Evolutionary conservation across 2,329 filamentous ascomycete genomes (phyloP), one percentile per base, ranked within the genome.

Genomic region (Claviceps citrina): DNA sequence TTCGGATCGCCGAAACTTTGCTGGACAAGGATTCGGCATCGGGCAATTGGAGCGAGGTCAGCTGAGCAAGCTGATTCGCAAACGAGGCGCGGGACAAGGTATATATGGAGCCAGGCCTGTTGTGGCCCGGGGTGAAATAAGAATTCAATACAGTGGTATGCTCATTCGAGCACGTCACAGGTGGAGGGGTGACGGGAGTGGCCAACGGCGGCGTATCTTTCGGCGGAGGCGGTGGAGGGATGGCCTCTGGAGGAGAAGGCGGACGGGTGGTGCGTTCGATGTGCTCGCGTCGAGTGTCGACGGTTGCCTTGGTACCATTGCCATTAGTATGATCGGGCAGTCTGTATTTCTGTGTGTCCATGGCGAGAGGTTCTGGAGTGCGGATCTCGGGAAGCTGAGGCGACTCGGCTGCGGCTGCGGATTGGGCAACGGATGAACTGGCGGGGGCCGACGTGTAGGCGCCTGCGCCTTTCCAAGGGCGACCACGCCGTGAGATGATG

Each of bases 1-100:
- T 91, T 8, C 85, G 77, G 36, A 96, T 91, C 13, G 84, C 79
- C 7, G 79, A 76, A 36, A 98, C 86, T 53, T 81, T 84, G 46
- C 78, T 81, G 22, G 85, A 84, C 18, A 98, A 69, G 0, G 84
- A 80, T 32, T 80, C 78, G 39, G 89, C 84, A 57, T 93, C 81
- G 1, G 91, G 91, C 2, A 96, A 71, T 51, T 85, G 81, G 43
- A 96, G 78, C 15, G 86, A 86, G 0, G 87, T 96, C 47, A 98
- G 69, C 57, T 95, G 86, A 36, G 84, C 84, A 39, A 96, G 75
- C 59, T 96, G 91, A 52, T 84, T 93, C 46, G 85, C 84, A 58
- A 98, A 94, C 6, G 89, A 95, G 26, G 81, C 82, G 33, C 89
- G 77, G 2, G 86, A 94, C 43, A 98, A 73, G 2, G 91, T 94